Evolutionary conservation across 345 rosid species (phyloP), one percentile per base, ranked within the genome.

Genomic region (Garcia nutans): DNA sequence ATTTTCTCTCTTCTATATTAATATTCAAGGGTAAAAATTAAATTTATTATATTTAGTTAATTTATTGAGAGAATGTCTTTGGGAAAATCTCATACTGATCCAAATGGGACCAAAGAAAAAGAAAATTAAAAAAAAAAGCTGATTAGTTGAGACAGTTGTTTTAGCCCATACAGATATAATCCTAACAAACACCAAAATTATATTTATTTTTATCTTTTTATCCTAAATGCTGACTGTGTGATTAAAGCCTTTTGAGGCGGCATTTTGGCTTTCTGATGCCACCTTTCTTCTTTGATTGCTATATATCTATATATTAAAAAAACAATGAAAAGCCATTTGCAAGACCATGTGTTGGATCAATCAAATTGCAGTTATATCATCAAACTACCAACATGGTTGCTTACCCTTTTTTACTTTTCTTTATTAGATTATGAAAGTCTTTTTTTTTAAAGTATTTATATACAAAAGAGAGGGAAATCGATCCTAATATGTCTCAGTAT

Each of bases 161-260:
- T 70, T 47, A 20, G 33, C 20, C 20, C 24, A 71, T 12, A 41
- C 9, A 19, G 8, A 31, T 15, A 4, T 7, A 44, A 61, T 80
- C 60, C 37, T 3, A 65, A 28, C 68, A 31, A 70, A 70, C 57
- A 54, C 55, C 75, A 49, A 17, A 17, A 31, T 33, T 20, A 10
- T 41, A 20, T 37, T 62, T 26, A 8, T 31, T 62, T 12, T 62
- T 20, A 31, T 12, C 31, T 19, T 33, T 33, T 22, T 52, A 37
- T 50, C 11, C 31, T n/a, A 16, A 9, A 8, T 22, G 37, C 74
- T n/a, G 78, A 73, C 28, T 54, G 67, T 45, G 89, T 81, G 68
- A 55, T 45, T 73, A 41, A 69, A 74, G 52, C 81, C 79, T 88
- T 87, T 76, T 82, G 85, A 90, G 86, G 45, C 85, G 92, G 86